Percentiles rank a stretch among this genome's conserved stretches.
Evolutionary conservation across 192 early-diverging fungal species (phyloP).

Genomic region (Coemansia sp.): DNA sequence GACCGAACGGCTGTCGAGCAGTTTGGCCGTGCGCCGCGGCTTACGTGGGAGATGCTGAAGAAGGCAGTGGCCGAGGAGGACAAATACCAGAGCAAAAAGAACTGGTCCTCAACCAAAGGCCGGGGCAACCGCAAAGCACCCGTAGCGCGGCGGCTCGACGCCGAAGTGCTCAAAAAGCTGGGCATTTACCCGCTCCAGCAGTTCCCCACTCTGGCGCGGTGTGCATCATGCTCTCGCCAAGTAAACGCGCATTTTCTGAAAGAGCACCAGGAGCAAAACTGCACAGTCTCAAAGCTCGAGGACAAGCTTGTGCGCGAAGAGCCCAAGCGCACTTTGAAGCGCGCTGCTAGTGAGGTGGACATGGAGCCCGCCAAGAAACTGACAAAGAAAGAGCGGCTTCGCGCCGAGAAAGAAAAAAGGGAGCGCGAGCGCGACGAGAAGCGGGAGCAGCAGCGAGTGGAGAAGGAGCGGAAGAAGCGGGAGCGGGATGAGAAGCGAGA

Average conservation of each 20-base stretch:
- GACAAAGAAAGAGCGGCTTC: conserved; percentile 41
- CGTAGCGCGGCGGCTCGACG: conserved; percentile 52
- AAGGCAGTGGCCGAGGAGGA: conserved; percentile 55
- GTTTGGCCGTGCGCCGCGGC: conserved; percentile 21
- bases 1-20: conserved; percentile 5
- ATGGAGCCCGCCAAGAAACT: conserved; percentile 24
- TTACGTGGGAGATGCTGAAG: conserved; percentile 55
- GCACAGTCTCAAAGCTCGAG: conserved; percentile 43
- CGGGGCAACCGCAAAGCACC: conserved; percentile 55
- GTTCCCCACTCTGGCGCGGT: conserved; percentile 40
- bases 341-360: conserved; percentile 19
- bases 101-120: conserved; percentile 57
- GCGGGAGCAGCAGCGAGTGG: conserved; percentile 35
- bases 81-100: conserved; percentile 60
- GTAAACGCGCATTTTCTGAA: conserved; percentile 49
- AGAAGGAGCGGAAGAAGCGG: conserved; percentile 49
- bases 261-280: conserved; percentile 51
- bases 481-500: conserved; percentile 60
- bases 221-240: conserved; percentile 45
- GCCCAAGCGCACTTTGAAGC: conserved; percentile 36
- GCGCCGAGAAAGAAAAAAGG: conserved; percentile 41
- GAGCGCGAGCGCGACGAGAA: conserved; percentile 42
- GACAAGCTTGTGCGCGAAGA: conserved; percentile 28
- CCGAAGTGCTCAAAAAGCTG: conserved; percentile 48
- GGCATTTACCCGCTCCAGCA: conserved; percentile 48